Percentiles rank a stretch among this genome's conserved stretches.
Evolutionary conservation across 768 basidiomycete species (phyloP).

Genomic region (Boletus barrowsii): DNA sequence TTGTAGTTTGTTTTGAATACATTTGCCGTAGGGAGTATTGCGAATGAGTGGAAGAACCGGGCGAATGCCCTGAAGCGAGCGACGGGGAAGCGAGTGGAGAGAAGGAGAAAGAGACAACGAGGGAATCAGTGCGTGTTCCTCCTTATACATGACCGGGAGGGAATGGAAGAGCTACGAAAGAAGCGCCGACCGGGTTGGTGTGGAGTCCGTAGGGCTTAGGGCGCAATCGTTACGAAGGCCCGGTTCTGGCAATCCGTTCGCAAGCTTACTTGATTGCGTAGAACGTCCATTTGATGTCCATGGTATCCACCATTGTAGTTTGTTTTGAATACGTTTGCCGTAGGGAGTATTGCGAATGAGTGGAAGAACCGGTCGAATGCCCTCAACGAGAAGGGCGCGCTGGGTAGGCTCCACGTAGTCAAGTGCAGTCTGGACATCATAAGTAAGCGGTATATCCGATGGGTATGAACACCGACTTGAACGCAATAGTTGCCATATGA

Average conservation of each 20-base stretch:
- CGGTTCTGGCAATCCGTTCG: too few relatives aligned
- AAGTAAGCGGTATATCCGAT: conserved; percentile 8
- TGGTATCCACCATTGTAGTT: conserved; percentile 63
- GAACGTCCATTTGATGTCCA: conserved; percentile 47
- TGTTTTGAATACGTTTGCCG: conserved; percentile 98
- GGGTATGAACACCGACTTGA: conserved; percentile 48
- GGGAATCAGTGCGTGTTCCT: too few relatives aligned
- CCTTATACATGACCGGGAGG: too few relatives aligned
- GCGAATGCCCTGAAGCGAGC: conserved; percentile 80
- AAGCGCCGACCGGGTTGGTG: too few relatives aligned
- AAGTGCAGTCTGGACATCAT: conserved; percentile 72
- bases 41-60: conserved; percentile 98
- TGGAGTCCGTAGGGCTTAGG: too few relatives aligned
- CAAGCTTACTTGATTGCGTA: too few relatives aligned
- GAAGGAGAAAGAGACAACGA: too few relatives aligned
- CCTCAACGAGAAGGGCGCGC: conserved; percentile 89
- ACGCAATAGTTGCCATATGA: conserved; percentile 97
- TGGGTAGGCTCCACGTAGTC: conserved; percentile 97
- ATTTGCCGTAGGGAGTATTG: conserved; percentile 99
- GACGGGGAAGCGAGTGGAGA: too few relatives aligned
- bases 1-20: conserved; percentile 97
- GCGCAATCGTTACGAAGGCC: too few relatives aligned
- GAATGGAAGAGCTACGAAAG: too few relatives aligned
- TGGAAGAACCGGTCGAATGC: conserved; percentile 93
- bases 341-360: conserved; percentile 99